Evolutionary conservation across 164 flowering plant species (phyloP).

Genomic region (Dillenia suffruticosa): DNA sequence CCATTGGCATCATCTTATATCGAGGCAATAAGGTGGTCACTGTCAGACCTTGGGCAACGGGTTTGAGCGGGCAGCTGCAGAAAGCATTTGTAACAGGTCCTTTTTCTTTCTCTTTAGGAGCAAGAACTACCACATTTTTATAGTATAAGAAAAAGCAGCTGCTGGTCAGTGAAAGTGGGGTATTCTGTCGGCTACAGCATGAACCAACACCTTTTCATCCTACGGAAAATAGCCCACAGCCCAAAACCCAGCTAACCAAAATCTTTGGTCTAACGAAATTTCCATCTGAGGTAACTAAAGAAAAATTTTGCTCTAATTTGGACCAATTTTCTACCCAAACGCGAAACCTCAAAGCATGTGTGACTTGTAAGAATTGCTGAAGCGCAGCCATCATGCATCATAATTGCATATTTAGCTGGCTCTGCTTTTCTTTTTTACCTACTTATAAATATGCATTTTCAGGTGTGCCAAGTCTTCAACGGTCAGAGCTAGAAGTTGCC

Average conservation of each 20-base stretch:
- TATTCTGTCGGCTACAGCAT: too few relatives aligned
- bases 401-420: too few relatives aligned
- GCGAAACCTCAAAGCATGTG: too few relatives aligned
- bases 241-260: too few relatives aligned
- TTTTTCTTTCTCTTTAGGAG: constrained; percentile 4
- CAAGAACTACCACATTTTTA: neutral
- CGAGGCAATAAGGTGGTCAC: constrained; percentile 37
- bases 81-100: constrained; percentile 61
- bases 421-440: too few relatives aligned
- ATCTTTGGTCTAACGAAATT: too few relatives aligned
- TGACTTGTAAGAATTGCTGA: too few relatives aligned
- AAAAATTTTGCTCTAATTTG: too few relatives aligned
- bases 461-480: constrained; percentile 76
- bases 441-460: constrained; percentile 9
- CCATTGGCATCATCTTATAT: constrained; percentile 24
- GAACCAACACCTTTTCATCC: neutral
- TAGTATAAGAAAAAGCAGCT: neutral
- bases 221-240: neutral
- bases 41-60: constrained; percentile 71
- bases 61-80: constrained; percentile 71
- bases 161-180: too few relatives aligned
- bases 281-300: too few relatives aligned
- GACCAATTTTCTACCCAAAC: too few relatives aligned
- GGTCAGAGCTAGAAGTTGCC: constrained; percentile 70
- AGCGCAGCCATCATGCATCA: too few relatives aligned